These are phyloP conservation scores for Penicillium soppii DNA, from an alignment of 495 filamentous ascomycete genomes.

Conservation along the genomic window DNA sequence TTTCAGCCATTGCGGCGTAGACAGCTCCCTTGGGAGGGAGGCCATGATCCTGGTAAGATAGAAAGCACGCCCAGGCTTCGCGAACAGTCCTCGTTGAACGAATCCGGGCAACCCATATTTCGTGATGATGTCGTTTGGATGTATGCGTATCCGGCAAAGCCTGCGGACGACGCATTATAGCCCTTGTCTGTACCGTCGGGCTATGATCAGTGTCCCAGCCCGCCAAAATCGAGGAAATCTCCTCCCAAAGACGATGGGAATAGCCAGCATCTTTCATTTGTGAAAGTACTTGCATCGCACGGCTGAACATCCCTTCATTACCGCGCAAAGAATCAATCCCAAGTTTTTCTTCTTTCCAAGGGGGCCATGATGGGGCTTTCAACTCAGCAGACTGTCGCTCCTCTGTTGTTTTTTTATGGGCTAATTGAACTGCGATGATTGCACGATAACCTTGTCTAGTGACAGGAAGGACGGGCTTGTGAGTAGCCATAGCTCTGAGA, in stretches of 20 bases:
- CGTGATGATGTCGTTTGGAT: constrained; percentile 13
- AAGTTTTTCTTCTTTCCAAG: constrained; percentile 64
- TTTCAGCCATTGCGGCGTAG: constrained; percentile 62
- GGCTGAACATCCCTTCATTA: constrained; percentile 55
- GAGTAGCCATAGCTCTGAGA: constrained; percentile 58
- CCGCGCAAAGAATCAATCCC: constrained; percentile 58
- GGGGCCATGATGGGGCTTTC: constrained; percentile 67
- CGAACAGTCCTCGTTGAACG: constrained; percentile 64
- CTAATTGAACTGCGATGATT: constrained; percentile 58
- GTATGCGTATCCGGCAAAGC: constrained; percentile 16
- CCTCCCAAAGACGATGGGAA: constrained; percentile 52
- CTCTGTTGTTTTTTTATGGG: constrained; percentile 57
- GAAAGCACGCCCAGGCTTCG: constrained; percentile 72
- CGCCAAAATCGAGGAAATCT: constrained; percentile 52
- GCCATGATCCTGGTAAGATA: constrained; percentile 48
- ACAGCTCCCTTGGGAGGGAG: constrained; percentile 35
- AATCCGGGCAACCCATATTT: constrained; percentile 61
- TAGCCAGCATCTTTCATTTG: constrained; percentile 69
- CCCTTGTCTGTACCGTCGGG: constrained; percentile 67
- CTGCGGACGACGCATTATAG: constrained; percentile 26
- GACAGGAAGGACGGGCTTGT: constrained; percentile 55
- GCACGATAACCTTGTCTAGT: constrained; percentile 63
- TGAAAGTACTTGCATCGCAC: constrained; percentile 54
- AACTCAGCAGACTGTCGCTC: constrained; percentile 60
- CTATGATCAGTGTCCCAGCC: constrained; percentile 69